Base-by-base conservation (phyloP, 2,329 filamentous ascomycete species). In the Ascochyta fabae region DNA sequence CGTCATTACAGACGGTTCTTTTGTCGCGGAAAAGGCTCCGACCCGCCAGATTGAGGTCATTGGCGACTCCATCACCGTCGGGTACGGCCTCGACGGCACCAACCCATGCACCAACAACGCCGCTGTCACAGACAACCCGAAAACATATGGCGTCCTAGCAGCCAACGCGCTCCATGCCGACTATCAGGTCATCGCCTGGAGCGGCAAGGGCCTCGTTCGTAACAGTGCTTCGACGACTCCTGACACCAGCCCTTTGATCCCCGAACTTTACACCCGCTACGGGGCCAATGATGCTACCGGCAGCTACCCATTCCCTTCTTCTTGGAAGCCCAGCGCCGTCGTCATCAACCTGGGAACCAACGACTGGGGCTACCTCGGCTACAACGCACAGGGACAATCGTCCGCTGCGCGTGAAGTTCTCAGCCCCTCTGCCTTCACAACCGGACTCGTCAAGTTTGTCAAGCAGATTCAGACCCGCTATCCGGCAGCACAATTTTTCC, bases 321-420 rank as follows among this genome's bases (percentile, higher is more conserved):
- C 70, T 48, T 59, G 50, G 39, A 63, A 39, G 6, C 71, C 73
- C 12, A 70, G 79, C 38, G 74, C 71, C 13, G 74, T 80, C 0
- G 77, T 80, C 16, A 76, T 80, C 58, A 78, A 78, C 54, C 73
- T 80, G 0, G 78, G 77, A 29, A 80, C 77, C 39, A 80, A 80
- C 53, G 77, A 79, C 62, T 79, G 78, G 56, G 68, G 69, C 38
- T 79, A 78, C 60, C 55, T 56, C 13, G 46, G 35, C 24, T 54
- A 27, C 38, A n/a, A 42, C 29, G 38, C 51, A 10, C 7, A 29
- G 2, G 51, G 51, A 2, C 44, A 54, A 8, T 38, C 33, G 12
- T 54, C 53, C 26, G 55, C 56, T 16, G 47, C 57, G 8, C 65
- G 67, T 13, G 52, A 45, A 1, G 48, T 48, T 1, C 57, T 67